These are phyloP conservation scores for Fusarium transvaalense DNA, from an alignment of 2,329 filamentous ascomycete species.

Conservation along the genomic window DNA sequence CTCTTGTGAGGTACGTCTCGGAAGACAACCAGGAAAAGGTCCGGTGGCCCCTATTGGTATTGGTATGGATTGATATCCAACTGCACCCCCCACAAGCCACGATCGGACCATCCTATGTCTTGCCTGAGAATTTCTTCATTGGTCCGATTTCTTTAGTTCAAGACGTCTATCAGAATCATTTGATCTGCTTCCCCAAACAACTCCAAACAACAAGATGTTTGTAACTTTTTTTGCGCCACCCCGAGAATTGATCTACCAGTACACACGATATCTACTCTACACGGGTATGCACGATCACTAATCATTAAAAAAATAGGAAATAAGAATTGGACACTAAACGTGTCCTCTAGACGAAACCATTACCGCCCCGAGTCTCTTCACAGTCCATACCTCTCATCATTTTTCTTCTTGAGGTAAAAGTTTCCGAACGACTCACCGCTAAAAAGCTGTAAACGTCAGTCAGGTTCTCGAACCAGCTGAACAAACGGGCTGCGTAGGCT, in stretches of 20 bases:
- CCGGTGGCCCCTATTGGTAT: background rate
- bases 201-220: background rate
- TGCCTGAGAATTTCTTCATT: background rate
- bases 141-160: background rate
- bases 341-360: background rate
- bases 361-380: background rate
- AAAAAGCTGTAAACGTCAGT: constrained; percentile 13
- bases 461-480: constrained; percentile 8
- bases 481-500: background rate
- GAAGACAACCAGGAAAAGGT: background rate
- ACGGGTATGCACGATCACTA: background rate
- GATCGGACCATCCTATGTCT: constrained; percentile 22
- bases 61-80: constrained; percentile 25
- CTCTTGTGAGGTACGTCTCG: background rate
- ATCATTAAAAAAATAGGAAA: background rate
- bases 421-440: constrained; percentile 34
- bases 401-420: background rate
- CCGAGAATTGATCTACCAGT: constrained; percentile 11
- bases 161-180: background rate
- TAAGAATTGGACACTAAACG: background rate
- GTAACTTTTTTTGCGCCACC: constrained; percentile 15
- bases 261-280: background rate
- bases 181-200: background rate
- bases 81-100: constrained; percentile 21
- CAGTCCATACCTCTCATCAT: background rate